These are phyloP conservation scores for Neonectria magnoliae DNA, from an alignment of 2,329 filamentous ascomycete species.

Conservation along the genomic window DNA sequence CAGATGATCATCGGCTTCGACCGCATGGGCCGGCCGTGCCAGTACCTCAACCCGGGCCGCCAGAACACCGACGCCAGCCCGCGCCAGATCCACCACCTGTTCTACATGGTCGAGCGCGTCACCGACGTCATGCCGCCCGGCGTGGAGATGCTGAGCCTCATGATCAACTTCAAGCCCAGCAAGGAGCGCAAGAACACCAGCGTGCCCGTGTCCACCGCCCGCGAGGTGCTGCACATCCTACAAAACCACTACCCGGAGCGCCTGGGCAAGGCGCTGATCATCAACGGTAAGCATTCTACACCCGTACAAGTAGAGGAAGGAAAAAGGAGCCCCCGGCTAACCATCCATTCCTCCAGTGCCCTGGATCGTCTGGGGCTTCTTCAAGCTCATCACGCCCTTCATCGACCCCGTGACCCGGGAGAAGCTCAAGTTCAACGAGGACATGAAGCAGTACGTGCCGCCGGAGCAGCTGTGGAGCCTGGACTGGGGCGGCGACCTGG, in stretches of 20 bases:
- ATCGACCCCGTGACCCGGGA: conserved; percentile 93
- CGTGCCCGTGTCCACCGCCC: conserved; percentile 78
- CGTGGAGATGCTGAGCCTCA: conserved; percentile 85
- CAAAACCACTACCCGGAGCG: conserved; percentile 97
- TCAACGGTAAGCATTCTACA: conserved; percentile 72
- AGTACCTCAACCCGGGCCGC: conserved; percentile 87
- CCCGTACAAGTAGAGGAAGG: neutral
- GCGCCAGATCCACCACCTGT: conserved; percentile 90
- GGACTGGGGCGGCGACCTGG: conserved; percentile 77
- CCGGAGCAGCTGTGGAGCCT: conserved; percentile 82
- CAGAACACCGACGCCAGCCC: conserved; percentile 93
- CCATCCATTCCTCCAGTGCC: conserved; percentile 69
- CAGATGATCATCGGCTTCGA: conserved; percentile 91
- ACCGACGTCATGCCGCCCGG: conserved; percentile 88
- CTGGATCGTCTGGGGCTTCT: conserved; percentile 92
- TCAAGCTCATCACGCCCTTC: conserved; percentile 95
- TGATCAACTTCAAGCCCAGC: conserved; percentile 91
- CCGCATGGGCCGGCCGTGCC: conserved; percentile 83
- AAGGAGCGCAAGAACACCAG: conserved; percentile 77
- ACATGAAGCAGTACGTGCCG: conserved; percentile 84
- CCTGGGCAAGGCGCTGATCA: conserved; percentile 86
- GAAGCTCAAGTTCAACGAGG: conserved; percentile 98
- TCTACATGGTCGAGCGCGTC: conserved; percentile 93
- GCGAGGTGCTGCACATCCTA: conserved; percentile 88
- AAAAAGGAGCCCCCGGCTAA: neutral